Base-by-base conservation (phyloP, 2,329 filamentous ascomycete species). In the Emydomyces testavorans region DNA sequence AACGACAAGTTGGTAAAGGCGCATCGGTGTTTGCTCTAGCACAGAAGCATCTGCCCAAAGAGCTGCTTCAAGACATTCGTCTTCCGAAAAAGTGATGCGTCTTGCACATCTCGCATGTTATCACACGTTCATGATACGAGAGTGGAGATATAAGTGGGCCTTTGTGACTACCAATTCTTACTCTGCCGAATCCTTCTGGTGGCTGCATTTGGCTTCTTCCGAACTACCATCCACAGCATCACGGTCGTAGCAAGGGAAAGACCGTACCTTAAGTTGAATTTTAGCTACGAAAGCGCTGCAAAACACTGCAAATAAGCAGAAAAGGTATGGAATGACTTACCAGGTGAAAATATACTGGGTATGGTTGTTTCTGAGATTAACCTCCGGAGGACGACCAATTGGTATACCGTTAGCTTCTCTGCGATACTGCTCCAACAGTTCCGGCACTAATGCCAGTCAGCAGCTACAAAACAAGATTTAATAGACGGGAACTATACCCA, bases 321-420 rank as follows among this genome's bases (percentile, higher is more conserved):
- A 1, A 36, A 10, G 7, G 16, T 10, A 13, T 15, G 45, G 11
- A 31, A 28, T 31, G 26, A 68, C 80, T 61, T 78, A 96, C 92
- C 92, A 98, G 56, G 92, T 98, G 66, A 95, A 92, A 57, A 98
- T 98, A 67, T 98, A 98, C 72, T 96, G 92, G 54, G 86, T 81
- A 67, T 98, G 92, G 68, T 94, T 96, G 64, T 98, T 98, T 64
- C 87, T 79, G 61, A 98, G 71, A 63, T 93, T 94, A 52, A 98
- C 89, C 68, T 94, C 87, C 3, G 92, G 78, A 5, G 86, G 71
- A 61, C 90, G 77, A 11, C 89, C 92, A 62, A 95, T 90, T 1
- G 92, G 92, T 51, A 95, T 82, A 23, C 92, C 92, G 58, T 83
- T 84, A 11, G 76, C 74, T 61, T 85, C 77, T 60, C 87, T 79